These are phyloP conservation scores for Tulasnella sp. DNA, from an alignment of 768 basidiomycete genomes.

Conservation along the genomic window DNA sequence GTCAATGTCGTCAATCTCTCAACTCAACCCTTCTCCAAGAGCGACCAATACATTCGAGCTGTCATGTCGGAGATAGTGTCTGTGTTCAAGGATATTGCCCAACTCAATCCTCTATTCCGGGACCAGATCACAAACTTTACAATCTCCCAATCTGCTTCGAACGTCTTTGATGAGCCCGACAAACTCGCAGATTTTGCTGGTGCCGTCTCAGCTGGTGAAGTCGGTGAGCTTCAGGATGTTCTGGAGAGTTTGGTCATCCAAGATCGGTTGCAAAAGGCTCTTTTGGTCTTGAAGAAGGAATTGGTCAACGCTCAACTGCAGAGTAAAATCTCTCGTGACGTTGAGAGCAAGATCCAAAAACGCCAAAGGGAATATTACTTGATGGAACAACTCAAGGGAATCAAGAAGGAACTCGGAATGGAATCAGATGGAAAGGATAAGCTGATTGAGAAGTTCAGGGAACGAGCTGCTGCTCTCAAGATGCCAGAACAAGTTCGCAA, in stretches of 20 bases:
- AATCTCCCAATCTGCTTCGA: conserved; percentile 80
- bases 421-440: conserved; percentile 93
- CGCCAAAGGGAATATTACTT: conserved; percentile 89
- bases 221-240: conserved; percentile 84
- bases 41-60: conserved; percentile 88
- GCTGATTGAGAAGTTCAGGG: conserved; percentile 81
- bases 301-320: conserved; percentile 94
- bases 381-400: conserved; percentile 93
- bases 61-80: conserved; percentile 94
- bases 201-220: conserved; percentile 87
- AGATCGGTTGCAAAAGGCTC: conserved; percentile 77
- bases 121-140: conserved; percentile 97
- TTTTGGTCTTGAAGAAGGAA: conserved; percentile 93
- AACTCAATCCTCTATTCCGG: conserved; percentile 92
- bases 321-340: conserved; percentile 81
- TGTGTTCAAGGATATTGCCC: conserved; percentile 97
- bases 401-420: conserved; percentile 94
- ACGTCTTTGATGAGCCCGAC: conserved; percentile 95
- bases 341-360: conserved; percentile 89
- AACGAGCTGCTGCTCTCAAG: conserved; percentile 62
- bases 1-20: conserved; percentile 75
- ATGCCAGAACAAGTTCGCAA: conserved; percentile 86
- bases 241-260: conserved; percentile 76
- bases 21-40: conserved; percentile 76
- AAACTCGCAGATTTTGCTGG: conserved; percentile 96